Conservation (phyloP, 306 rosid species). For the Pachyrhizus erosus region DNA sequence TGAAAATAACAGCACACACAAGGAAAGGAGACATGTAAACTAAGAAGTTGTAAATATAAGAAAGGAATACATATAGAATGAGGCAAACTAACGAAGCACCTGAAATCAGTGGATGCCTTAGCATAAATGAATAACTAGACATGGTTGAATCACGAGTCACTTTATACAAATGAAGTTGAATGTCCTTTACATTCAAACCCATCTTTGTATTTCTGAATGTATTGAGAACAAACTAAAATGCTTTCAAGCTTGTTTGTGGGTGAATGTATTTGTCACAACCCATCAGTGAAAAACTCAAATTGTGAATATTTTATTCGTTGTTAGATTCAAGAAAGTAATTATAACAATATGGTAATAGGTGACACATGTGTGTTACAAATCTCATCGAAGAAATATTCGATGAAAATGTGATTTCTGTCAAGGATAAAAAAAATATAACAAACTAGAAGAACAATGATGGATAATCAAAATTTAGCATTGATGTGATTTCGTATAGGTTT, state of each 20-base stretch:
- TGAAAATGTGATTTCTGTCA: neutral
- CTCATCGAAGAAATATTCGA: constrained; percentile 15
- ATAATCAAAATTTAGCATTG: constrained; percentile 5
- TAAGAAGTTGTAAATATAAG: constrained; percentile 54
- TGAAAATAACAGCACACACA: constrained; percentile 54
- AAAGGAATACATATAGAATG: constrained; percentile 59
- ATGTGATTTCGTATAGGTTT: constrained; percentile 30
- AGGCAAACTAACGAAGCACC: constrained; percentile 39
- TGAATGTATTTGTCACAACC: neutral
- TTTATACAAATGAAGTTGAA: constrained; percentile 51
- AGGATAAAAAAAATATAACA: neutral
- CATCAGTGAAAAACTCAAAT: constrained; percentile 20
- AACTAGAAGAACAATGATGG: constrained; percentile 11
- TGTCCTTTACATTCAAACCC: constrained; percentile 63
- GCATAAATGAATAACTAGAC: constrained; percentile 48
- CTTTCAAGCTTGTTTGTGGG: constrained; percentile 11
- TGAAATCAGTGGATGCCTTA: constrained; percentile 58
- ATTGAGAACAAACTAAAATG: constrained; percentile 8
- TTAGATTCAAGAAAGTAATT: neutral
- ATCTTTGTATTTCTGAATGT: constrained; percentile 46
- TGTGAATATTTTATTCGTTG: neutral
- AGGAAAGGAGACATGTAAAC: constrained; percentile 70
- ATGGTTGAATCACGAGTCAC: constrained; percentile 42
- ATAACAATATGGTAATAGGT: constrained; percentile 5
- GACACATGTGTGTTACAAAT: neutral